phyloP scores from a whole-genome alignment of 441 rosid species.

The Populus hybrid region DNA sequence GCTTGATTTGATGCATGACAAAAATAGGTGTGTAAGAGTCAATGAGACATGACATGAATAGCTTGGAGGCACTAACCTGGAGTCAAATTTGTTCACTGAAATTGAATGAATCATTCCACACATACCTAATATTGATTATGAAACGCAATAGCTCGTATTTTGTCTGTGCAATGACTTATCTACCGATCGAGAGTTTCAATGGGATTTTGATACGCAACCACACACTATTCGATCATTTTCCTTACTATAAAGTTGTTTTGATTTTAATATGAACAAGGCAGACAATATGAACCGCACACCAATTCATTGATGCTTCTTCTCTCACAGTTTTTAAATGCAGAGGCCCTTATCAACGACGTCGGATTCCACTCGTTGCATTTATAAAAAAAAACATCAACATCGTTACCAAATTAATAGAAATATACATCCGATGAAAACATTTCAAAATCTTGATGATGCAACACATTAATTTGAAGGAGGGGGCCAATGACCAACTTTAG shows the following conservation, averaged over 20 bases:
- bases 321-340: not conserved
- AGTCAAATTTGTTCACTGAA: too few species aligned
- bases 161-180: slow-evolving; percentile 28
- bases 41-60: too few species aligned
- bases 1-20: too few species aligned
- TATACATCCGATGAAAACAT: slow-evolving; percentile 1
- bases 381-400: slow-evolving; percentile 29
- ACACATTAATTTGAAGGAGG: slow-evolving; percentile 6
- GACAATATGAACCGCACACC: not conserved
- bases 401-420: slow-evolving; percentile 37
- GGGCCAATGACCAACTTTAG: slow-evolving; percentile 27
- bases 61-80: too few species aligned
- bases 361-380: slow-evolving; percentile 34
- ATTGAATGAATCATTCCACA: too few species aligned
- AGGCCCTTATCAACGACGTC: slow-evolving; percentile 19
- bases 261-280: not conserved
- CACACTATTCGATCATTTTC: too few species aligned
- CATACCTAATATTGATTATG: slow-evolving; percentile 12
- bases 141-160: slow-evolving; percentile 40
- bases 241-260: not conserved
- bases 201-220: slow-evolving; percentile 1
- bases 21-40: too few species aligned
- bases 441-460: not conserved
- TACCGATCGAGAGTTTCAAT: not conserved
- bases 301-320: not conserved